phyloP scores from a whole-genome alignment of 805 yeast species.

The Saccharomycopsis guyanensis region DNA sequence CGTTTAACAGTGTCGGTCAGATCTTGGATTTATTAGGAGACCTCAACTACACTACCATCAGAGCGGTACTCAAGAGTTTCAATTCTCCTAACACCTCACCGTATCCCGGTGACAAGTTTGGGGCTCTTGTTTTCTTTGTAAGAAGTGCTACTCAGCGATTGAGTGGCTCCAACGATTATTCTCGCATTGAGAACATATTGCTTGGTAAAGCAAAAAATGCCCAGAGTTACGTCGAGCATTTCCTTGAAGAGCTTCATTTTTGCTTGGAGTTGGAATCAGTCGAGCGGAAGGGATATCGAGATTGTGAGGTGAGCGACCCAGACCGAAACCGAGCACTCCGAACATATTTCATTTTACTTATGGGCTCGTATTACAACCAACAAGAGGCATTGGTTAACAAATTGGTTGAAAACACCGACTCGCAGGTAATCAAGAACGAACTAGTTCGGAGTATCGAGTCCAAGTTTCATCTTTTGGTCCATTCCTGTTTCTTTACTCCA shows the following conservation, averaged over 20 bases:
- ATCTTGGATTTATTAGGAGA: constrained; percentile 13
- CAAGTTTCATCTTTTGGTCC: constrained; percentile 1
- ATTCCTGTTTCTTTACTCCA: not conserved
- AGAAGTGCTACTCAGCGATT: constrained; percentile 5
- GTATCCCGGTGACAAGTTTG: constrained; percentile 17
- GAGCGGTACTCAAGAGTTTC: constrained; percentile 2
- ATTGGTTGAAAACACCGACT: not conserved
- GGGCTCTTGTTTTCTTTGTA: constrained; percentile 12
- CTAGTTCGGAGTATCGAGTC: too few species aligned
- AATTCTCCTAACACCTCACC: not conserved
- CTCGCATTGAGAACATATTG: not conserved
- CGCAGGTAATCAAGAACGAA: not conserved
- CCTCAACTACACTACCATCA: constrained; percentile 1
- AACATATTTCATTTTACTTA: constrained; percentile 2
- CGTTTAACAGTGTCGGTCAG: constrained; percentile 12
- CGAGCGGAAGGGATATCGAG: not conserved
- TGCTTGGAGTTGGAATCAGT: not conserved
- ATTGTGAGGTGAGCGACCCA: constrained; percentile 1
- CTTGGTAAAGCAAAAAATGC: not conserved
- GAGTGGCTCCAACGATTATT: not conserved
- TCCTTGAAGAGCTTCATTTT: not conserved
- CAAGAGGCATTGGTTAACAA: not conserved
- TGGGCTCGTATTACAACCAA: constrained; percentile 8
- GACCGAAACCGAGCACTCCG: not conserved
- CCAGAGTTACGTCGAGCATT: not conserved